These are phyloP conservation scores for Fraxinus dipetala DNA, from an alignment of 305 asterid genomes.

Conservation along the genomic window DNA sequence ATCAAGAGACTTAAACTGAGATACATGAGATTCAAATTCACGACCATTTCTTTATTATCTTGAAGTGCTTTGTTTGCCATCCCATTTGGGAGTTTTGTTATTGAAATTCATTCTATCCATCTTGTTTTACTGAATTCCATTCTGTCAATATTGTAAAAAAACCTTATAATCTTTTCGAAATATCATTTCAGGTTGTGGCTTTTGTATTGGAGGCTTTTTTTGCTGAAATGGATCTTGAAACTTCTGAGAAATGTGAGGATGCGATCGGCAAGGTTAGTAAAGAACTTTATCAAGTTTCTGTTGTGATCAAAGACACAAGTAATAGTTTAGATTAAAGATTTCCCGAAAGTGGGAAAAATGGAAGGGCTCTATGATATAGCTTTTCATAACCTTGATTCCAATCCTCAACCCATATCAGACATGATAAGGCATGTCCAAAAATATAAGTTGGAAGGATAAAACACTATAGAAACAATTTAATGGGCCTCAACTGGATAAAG, in stretches of 20 bases:
- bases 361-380: not conserved
- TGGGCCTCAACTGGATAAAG: not conserved
- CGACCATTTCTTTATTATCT: not conserved
- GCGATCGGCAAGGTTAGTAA: conserved; percentile 52
- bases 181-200: conserved; percentile 71
- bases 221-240: conserved; percentile 89
- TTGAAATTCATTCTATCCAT: not conserved
- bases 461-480: not conserved
- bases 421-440: not conserved
- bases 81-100: not conserved
- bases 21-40: not conserved
- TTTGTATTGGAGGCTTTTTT: conserved; percentile 99
- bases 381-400: not conserved
- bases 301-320: not conserved
- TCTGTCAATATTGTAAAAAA: not conserved
- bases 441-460: not conserved
- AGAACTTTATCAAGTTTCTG: conserved; percentile 6
- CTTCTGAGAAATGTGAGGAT: conserved; percentile 39
- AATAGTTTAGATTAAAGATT: not conserved
- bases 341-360: not conserved
- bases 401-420: not conserved
- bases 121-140: not conserved
- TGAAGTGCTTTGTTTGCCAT: not conserved
- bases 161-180: conserved; percentile 4
- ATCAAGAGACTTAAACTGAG: not conserved